A percentile compares a stretch with the other conserved stretches of the same genome.
Conservation (phyloP, 176 grass and related monocot genomes). For the Ananas comosus region DNA sequence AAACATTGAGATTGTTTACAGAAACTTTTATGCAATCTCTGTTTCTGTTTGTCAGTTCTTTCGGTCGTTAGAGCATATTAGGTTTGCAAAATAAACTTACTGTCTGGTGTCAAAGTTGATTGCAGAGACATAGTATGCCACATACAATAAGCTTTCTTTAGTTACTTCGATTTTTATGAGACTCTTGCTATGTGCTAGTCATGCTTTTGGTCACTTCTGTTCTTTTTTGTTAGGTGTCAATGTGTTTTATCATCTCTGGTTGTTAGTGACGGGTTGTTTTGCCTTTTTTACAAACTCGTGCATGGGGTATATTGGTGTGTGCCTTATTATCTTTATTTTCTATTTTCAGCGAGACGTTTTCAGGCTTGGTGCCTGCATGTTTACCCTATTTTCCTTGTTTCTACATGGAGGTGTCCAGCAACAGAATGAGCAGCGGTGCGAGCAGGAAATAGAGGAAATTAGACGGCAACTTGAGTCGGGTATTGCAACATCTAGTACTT, state of each 20-base stretch:
- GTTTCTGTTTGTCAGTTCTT: neutral
- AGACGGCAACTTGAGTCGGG: slow-evolving; percentile 69
- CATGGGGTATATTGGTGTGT: too few relatives aligned
- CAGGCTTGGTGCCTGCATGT: neutral
- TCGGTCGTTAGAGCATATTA: neutral
- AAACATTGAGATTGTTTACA: too few relatives aligned
- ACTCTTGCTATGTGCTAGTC: too few relatives aligned
- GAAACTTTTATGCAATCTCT: neutral
- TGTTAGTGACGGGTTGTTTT: too few relatives aligned
- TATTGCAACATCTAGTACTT: slow-evolving; percentile 58
- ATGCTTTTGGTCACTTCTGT: too few relatives aligned
- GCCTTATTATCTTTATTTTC: neutral
- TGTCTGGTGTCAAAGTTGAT: neutral
- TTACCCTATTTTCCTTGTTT: slow-evolving; percentile 17
- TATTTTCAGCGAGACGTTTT: neutral
- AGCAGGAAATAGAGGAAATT: slow-evolving; percentile 91
- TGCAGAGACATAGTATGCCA: too few relatives aligned
- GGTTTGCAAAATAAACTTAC: slow-evolving; percentile 40
- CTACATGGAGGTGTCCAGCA: slow-evolving; percentile 56
- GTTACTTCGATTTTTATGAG: neutral
- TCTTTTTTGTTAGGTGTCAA: too few relatives aligned
- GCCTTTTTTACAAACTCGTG: too few relatives aligned
- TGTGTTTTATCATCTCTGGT: too few relatives aligned
- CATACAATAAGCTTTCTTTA: too few relatives aligned
- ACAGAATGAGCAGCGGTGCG: slow-evolving; percentile 90